phyloP scores from a whole-genome alignment of 257 asterid genomes.

The Penstemon barbatus region DNA sequence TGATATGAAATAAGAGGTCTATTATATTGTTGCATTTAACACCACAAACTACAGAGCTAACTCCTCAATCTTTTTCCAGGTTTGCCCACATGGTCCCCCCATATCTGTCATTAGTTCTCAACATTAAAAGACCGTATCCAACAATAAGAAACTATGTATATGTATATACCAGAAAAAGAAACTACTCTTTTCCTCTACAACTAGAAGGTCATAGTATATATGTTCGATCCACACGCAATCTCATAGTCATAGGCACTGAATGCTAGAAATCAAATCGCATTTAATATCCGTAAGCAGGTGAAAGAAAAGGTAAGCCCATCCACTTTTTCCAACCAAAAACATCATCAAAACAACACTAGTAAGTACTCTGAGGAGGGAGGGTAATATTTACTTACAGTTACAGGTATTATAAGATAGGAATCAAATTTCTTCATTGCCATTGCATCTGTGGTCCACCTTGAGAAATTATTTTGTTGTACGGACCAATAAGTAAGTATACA shows the following conservation, averaged over 20 bases:
- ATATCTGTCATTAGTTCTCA: background rate
- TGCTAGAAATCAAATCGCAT: slow-evolving; percentile 17
- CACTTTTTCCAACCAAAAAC: slow-evolving; percentile 31
- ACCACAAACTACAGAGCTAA: background rate
- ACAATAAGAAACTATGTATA: background rate
- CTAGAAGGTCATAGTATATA: no score
- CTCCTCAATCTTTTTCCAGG: slow-evolving; percentile 22
- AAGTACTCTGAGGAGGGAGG: no score
- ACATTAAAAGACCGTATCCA: slow-evolving; percentile 11
- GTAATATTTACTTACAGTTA: no score
- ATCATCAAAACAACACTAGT: slow-evolving; percentile 9
- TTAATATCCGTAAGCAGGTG: slow-evolving; percentile 15
- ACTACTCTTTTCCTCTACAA: background rate
- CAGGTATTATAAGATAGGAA: no score
- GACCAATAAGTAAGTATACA: no score
- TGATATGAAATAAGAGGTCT: no score
- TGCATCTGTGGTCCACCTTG: no score
- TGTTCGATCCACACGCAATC: slow-evolving; percentile 12
- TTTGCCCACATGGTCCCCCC: background rate
- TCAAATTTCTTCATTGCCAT: no score
- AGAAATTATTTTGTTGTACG: no score
- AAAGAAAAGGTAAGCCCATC: slow-evolving; percentile 12
- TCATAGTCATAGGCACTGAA: background rate
- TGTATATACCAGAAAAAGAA: background rate
- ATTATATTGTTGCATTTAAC: no score